Percentiles rank a stretch among this genome's conserved stretches.
phyloP scores from a whole-genome alignment of 164 flowering plant species.

The Piper betle region DNA sequence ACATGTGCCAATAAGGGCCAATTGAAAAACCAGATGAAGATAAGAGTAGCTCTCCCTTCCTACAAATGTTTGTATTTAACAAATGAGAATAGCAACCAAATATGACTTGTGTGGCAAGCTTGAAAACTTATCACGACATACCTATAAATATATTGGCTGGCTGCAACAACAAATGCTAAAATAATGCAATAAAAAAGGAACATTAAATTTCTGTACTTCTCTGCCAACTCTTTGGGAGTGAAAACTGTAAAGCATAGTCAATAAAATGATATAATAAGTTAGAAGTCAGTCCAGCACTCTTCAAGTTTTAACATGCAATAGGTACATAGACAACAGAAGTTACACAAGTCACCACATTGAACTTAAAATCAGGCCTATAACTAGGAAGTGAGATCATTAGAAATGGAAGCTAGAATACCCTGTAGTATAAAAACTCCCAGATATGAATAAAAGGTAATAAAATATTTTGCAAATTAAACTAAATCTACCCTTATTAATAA shows the following conservation, averaged over 20 bases:
- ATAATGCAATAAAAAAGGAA: constrained; percentile 72
- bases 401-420: too few species aligned
- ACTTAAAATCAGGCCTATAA: too few species aligned
- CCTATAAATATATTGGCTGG: constrained; percentile 72
- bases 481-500: too few species aligned
- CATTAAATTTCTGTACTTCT: constrained; percentile 71
- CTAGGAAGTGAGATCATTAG: too few species aligned
- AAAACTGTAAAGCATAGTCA: constrained; percentile 42
- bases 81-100: background rate
- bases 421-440: too few species aligned
- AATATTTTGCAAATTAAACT: too few species aligned
- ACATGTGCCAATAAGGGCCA: constrained; percentile 66
- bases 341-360: too few species aligned
- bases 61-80: constrained; percentile 16
- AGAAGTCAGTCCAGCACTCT: too few species aligned
- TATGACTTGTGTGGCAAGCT: background rate
- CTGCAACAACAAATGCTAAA: constrained; percentile 49
- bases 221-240: constrained; percentile 94
- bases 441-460: too few species aligned
- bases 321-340: too few species aligned
- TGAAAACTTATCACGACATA: constrained; percentile 8
- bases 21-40: constrained; percentile 53
- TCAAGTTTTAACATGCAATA: too few species aligned
- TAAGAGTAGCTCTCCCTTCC: constrained; percentile 72
- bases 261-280: background rate